Base-by-base conservation (phyloP, 2,329 filamentous ascomycete genomes). In the Paraphaeosphaeria sporulosa region DNA sequence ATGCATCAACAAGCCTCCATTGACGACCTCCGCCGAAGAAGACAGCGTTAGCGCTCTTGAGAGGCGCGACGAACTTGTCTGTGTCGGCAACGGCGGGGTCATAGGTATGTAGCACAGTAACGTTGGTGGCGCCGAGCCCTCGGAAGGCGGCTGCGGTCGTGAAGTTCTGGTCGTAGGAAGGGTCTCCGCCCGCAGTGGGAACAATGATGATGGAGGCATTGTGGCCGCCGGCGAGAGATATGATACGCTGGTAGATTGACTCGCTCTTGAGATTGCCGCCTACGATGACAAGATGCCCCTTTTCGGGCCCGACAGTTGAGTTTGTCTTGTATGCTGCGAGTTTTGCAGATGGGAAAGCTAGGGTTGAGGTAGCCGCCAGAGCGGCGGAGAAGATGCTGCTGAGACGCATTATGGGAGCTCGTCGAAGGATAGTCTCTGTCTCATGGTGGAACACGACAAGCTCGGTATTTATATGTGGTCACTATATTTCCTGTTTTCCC, bases 231-330 rank as follows among this genome's bases (percentile, higher is more conserved):
- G 69, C 69, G 9, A 71, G 68, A 4, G 58, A 25, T 21, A 72
- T 71, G 58, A 72, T 71, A 60, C 67, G 67, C 51, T 71, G 54
- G 62, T 65, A 72, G 55, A 72, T 72, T 34, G 55, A 62, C 38
- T 67, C 64, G 55, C 61, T 65, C 43, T 71, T 60, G 2, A 72
- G 50, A 19, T 72, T 72, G 2, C 69, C 68, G 25, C 68, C 69
- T 7, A 72, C 67, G 7, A 71, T 71, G 0, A 70, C 67, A 0
- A 72, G 63, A 46, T 66, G 62, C 0, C 70, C 70, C 40, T 68
- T 64, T 21, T 69, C 70, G 13, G 70, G 68, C 9, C 70, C 68
- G 25, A 72, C 38, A 1, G 68, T 69, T 2, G 56, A 63, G 34
- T 69, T 72, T 23, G 58, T 57, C 36, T 38, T 44, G 13, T 23